These are phyloP conservation scores for Pestalotiopsis sp. DNA, from an alignment of 2,329 filamentous ascomycete species.

Conservation along the genomic window DNA sequence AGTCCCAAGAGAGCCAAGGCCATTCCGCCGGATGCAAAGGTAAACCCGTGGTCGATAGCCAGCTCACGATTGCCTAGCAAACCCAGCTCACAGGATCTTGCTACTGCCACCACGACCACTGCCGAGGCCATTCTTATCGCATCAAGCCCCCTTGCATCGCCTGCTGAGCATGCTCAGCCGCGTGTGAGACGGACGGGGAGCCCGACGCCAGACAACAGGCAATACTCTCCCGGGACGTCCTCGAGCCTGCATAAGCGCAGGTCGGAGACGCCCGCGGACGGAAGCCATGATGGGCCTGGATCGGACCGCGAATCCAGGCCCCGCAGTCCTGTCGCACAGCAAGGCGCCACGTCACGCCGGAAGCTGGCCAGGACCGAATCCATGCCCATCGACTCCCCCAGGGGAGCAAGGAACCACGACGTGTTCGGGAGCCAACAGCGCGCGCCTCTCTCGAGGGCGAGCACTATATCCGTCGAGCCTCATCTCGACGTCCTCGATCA, in stretches of 20 bases:
- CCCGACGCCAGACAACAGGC: neutral
- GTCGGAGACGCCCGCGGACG: conserved; percentile 15
- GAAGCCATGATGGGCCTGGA: neutral
- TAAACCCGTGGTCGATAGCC: conserved; percentile 39
- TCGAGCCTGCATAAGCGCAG: conserved; percentile 8
- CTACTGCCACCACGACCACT: conserved; percentile 18
- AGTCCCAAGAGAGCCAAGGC: conserved; percentile 23
- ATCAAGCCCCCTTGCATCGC: conserved; percentile 42
- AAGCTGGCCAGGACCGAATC: conserved; percentile 30
- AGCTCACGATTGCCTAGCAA: conserved; percentile 38
- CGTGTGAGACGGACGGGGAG: conserved; percentile 14
- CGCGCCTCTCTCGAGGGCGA: conserved; percentile 17
- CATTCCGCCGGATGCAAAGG: conserved; percentile 21
- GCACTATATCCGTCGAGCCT: neutral
- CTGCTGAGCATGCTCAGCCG: conserved; percentile 25
- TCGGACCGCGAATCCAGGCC: neutral
- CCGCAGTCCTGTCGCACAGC: conserved; percentile 18
- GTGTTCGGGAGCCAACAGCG: neutral
- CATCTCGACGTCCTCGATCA: neutral
- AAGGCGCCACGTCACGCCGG: conserved; percentile 19
- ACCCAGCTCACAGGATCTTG: neutral
- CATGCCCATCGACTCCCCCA: conserved; percentile 18
- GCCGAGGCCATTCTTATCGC: conserved; percentile 43
- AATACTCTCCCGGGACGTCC: neutral
- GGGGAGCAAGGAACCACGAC: neutral